These are phyloP conservation scores for Coix lacrymajobi DNA, from an alignment of 176 grass and related monocot genomes.

Conservation along the genomic window DNA sequence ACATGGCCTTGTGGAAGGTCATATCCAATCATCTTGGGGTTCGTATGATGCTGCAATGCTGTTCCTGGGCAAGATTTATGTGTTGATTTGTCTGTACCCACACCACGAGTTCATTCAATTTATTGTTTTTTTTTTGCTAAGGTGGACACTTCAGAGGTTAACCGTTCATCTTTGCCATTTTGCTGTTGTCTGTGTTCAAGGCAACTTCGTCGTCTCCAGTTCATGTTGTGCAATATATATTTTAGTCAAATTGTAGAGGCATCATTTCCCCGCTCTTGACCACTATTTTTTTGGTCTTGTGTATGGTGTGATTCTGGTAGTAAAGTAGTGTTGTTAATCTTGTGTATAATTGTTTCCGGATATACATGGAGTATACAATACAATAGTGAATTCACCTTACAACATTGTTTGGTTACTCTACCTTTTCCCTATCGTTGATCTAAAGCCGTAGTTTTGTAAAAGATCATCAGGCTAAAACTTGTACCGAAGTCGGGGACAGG, in stretches of 20 bases:
- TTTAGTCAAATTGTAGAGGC: conserved; percentile 24
- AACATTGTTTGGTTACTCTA: not conserved
- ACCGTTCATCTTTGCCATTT: not conserved
- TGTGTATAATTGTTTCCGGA: conserved; percentile 22
- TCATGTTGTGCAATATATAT: conserved; percentile 19
- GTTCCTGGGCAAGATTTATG: not conserved
- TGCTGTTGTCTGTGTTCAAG: not conserved
- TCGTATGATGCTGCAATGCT: not conserved
- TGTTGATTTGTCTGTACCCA: conserved; percentile 9
- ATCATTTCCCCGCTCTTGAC: not conserved
- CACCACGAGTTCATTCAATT: conserved; percentile 32
- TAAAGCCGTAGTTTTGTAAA: not conserved
- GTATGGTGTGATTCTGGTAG: conserved; percentile 25
- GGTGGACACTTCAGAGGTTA: not conserved
- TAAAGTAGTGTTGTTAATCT: not conserved
- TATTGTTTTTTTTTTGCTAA: conserved; percentile 18
- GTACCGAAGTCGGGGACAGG: not conserved
- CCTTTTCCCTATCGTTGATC: not conserved
- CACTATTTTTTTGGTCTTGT: conserved; percentile 34
- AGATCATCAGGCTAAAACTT: not conserved
- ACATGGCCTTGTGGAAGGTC: not conserved
- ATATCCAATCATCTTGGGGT: not conserved
- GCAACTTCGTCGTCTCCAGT: not conserved
- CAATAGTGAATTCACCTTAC: not conserved
- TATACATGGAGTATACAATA: conserved; percentile 14